phyloP scores from a whole-genome alignment of 257 asterid genomes.

The Fraxinus cuspidata region DNA sequence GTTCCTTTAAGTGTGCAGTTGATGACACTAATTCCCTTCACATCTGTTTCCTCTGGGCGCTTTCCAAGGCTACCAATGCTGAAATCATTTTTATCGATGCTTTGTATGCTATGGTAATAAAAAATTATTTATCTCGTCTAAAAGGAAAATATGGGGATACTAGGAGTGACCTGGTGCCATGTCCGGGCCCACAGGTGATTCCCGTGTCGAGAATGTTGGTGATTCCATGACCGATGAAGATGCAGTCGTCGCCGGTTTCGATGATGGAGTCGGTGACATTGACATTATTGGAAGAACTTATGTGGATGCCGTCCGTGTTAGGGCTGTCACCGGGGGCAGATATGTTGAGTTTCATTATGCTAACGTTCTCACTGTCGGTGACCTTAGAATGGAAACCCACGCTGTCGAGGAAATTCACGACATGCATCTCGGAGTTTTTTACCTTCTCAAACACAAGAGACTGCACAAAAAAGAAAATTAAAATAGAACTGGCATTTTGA shows the following conservation, averaged over 20 bases:
- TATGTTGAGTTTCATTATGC: slow-evolving; percentile 34
- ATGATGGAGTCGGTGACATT: slow-evolving; percentile 41
- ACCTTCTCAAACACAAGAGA: slow-evolving; percentile 39
- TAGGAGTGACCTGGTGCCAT: slow-evolving; percentile 47
- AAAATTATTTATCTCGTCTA: neutral
- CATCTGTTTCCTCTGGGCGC: slow-evolving; percentile 39
- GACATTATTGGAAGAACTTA: slow-evolving; percentile 39
- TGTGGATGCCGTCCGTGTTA: slow-evolving; percentile 75
- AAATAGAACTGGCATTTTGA: too few species aligned
- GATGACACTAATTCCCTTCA: slow-evolving; percentile 37
- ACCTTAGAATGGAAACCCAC: slow-evolving; percentile 72
- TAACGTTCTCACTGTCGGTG: slow-evolving; percentile 36
- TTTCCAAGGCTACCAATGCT: slow-evolving; percentile 89
- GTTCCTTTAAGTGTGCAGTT: slow-evolving; percentile 64
- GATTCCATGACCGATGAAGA: slow-evolving; percentile 55
- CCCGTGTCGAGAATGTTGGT: slow-evolving; percentile 31
- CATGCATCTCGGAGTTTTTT: slow-evolving; percentile 23
- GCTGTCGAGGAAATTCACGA: slow-evolving; percentile 42
- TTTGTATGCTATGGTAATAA: too few species aligned
- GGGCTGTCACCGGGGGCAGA: slow-evolving; percentile 74
- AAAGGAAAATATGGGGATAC: neutral
- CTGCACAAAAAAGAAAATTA: slow-evolving; percentile 29
- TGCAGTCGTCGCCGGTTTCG: slow-evolving; percentile 61
- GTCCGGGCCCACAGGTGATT: slow-evolving; percentile 62
- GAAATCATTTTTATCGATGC: too few species aligned